Conservation (phyloP, 2,329 filamentous ascomycete genomes). For the Tothia fuscella region DNA sequence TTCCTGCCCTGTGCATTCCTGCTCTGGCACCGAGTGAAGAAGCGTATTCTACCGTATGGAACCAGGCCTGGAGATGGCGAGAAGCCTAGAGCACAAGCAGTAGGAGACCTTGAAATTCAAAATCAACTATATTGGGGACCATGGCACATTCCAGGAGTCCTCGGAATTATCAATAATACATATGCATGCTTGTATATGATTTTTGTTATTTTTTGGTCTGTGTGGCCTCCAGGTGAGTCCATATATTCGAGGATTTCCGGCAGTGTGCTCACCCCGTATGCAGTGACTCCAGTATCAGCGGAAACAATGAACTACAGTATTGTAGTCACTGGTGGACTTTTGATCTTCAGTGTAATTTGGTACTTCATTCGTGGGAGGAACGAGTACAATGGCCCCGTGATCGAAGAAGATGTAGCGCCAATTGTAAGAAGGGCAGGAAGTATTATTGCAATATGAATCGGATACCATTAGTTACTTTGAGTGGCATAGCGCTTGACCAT, state of each 20-base stretch:
- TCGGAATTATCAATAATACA: slow-evolving; percentile 43
- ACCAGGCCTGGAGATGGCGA: slow-evolving; percentile 16
- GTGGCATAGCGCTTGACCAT: too few relatives aligned
- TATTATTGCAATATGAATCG: slow-evolving; percentile 10
- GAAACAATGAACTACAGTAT: slow-evolving; percentile 32
- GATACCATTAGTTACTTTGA: too few relatives aligned
- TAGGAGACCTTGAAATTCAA: not conserved
- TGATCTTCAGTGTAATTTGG: slow-evolving; percentile 25
- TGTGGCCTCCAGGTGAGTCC: slow-evolving; percentile 40
- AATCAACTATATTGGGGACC: slow-evolving; percentile 41
- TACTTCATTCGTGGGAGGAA: slow-evolving; percentile 25
- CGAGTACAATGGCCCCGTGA: slow-evolving; percentile 26
- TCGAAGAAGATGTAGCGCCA: slow-evolving; percentile 22
- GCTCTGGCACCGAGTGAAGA: slow-evolving; percentile 29
- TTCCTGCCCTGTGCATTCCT: slow-evolving; percentile 28
- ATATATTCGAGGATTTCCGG: too few relatives aligned
- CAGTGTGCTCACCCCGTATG: too few relatives aligned
- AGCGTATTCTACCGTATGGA: slow-evolving; percentile 28
- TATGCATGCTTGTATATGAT: slow-evolving; percentile 42
- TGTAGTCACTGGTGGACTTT: slow-evolving; percentile 27
- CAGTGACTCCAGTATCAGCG: slow-evolving; percentile 21
- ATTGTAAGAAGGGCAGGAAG: slow-evolving; percentile 18
- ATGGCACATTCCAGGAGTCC: slow-evolving; percentile 39
- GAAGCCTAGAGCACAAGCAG: not conserved
- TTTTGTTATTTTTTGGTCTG: slow-evolving; percentile 45